Base-by-base conservation (phyloP, 495 filamentous ascomycete genomes). In the Penicillium egyptiacum region DNA sequence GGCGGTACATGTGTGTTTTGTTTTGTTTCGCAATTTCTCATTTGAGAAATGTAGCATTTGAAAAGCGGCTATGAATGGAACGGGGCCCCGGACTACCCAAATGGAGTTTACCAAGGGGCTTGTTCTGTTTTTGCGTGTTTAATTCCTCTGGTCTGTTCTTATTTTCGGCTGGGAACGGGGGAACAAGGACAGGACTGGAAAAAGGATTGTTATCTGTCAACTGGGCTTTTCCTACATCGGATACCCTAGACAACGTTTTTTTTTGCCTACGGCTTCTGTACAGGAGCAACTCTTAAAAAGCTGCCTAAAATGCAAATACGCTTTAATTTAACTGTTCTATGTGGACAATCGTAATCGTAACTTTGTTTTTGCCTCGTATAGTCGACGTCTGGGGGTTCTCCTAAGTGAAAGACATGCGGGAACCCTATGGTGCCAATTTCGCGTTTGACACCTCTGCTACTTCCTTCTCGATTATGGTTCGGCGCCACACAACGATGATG, bases 261-360 rank as follows among this genome's bases (percentile, higher is more conserved):
- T 12, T 50, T 49, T 25, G 67, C 62, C 60, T 62, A 17, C 19
- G 62, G 64, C 63, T 62, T 65, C 25, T 68, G 60, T 66, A 66
- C 51, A 69, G 63, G 56, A 55, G 58, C 53, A 31, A 39, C 58
- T 61, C 22, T 26, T 51, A 37, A 20, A 19, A 58, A 62, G 53
- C 56, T 59, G 51, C 45, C 50, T 51, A 25, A n/a, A 63, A 61
- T 66, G 62, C 63, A 65, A n/a, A 67, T 33, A 51, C 52, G 31
- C 52, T 60, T 54, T 60, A 50, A 39, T 58, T 22, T 1, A 52
- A 37, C 41, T 28, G 19, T 26, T 23, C 1, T 37, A 10, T 12
- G 5, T 26, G 26, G 4, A 12, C 20, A 8, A 7, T 39, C 7
- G 33, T 40, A 40, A 8, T 5, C 12, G 25, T 26, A 45, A 6